Conservation (phyloP, 305 asterid species). For the Caryopteris hybrid region DNA sequence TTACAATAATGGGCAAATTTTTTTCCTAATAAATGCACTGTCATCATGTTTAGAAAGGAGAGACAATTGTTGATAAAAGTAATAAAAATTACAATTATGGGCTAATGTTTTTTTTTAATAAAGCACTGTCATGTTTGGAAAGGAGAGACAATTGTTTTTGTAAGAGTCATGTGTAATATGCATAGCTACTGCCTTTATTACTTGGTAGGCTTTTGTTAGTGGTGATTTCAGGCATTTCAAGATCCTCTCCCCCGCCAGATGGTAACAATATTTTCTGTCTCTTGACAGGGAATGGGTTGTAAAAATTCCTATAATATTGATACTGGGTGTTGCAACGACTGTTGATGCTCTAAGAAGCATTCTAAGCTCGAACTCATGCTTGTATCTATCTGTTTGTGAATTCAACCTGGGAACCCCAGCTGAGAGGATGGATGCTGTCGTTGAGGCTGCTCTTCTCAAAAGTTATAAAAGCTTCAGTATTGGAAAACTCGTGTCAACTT, state of each 20-base stretch:
- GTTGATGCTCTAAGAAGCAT: conserved; percentile 57
- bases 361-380: conserved; percentile 55
- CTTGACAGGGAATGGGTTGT: conserved; percentile 81
- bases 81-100: not conserved
- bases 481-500: conserved; percentile 63
- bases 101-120: not conserved
- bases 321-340: conserved; percentile 86
- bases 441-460: conserved; percentile 69
- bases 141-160: not conserved
- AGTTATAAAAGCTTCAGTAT: conserved; percentile 50
- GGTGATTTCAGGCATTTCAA: conserved; percentile 11
- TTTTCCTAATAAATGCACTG: not conserved
- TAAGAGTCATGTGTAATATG: not conserved
- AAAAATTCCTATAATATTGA: conserved; percentile 70
- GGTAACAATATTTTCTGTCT: conserved; percentile 18
- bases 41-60: not conserved
- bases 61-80: not conserved
- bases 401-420: conserved; percentile 74
- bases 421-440: conserved; percentile 77
- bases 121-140: not conserved
- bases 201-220: conserved; percentile 4
- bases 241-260: conserved; percentile 15
- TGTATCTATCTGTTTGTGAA: conserved; percentile 46
- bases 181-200: not conserved
- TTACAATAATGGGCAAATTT: not conserved